Evolutionary conservation across 1,139 yeast species (phyloP), one percentile per base, ranked within the genome.

Genomic region (Candida sanyaensis): DNA sequence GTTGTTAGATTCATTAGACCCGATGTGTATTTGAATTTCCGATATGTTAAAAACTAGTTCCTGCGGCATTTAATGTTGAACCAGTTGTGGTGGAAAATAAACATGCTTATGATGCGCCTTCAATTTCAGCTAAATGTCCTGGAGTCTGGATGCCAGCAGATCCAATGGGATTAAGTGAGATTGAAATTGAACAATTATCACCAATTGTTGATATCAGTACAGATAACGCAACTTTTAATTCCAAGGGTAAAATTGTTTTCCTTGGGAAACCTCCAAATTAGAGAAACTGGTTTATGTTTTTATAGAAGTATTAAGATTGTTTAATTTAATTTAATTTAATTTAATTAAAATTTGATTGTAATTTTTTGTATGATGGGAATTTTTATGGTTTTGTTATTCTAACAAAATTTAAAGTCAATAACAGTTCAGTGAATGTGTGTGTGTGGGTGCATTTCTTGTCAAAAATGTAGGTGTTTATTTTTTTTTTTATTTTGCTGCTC

Each of bases 61-160:
- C 93, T 5, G 79, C 78, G 21, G 68, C 63, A 1, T 75, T 63
- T 56, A 62, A 68, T 43, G 47, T 64, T 23, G 72, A 67, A 42
- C 66, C 76, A 0, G 60, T 58, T 5, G 57, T 46, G 2, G 56
- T 29, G 1, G 77, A 72, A 38, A 57, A 69, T 49, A 71, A 64
- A 48, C 73, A 73, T 45, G 76, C 78, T 4, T 93, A 84, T 67
- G 80, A 81, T 57, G 78, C 80, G 56, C 97, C 98, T 1, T 86
- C 88, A 2, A 81, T 85, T 8, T 70, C 80, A 21, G 85, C 84
- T 0, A 68, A 73, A 37, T 78, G 84, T 56, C 96, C 96, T 5
- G 73, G 77, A 26, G 71, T 93, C 21, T 93, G 99, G 99, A 80
- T 93, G 55, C 96, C 97, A 6, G 75, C 75, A 50, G 99, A 93